phyloP scores from a whole-genome alignment of 2,329 filamentous ascomycete species.

The Fusarium goolgardi region DNA sequence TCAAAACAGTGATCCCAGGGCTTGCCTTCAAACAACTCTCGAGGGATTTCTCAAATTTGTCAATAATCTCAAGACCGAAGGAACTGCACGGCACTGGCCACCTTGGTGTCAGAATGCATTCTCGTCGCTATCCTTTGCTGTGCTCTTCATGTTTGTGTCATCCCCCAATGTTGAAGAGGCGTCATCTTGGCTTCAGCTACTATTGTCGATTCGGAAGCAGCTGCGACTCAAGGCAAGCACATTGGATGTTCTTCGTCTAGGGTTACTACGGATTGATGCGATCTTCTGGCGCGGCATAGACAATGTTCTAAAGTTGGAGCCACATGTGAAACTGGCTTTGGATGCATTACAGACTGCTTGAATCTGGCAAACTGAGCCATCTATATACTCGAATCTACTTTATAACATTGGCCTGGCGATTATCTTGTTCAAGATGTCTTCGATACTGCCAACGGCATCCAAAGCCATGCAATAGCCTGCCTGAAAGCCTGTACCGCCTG shows the following conservation, averaged over 20 bases:
- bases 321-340: slow-evolving; percentile 2
- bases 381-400: background rate
- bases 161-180: background rate
- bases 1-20: too few relatives aligned
- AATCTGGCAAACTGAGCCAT: background rate
- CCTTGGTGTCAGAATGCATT: slow-evolving; percentile 14
- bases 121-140: background rate
- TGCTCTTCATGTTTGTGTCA: slow-evolving; percentile 1
- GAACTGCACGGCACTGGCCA: background rate
- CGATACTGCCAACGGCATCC: slow-evolving; percentile 5
- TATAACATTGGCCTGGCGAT: background rate
- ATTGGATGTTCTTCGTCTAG: rapidly evolving
- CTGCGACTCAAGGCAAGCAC: slow-evolving; percentile 8
- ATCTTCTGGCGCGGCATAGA: slow-evolving; percentile 1
- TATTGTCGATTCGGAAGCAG: background rate
- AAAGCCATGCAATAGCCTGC: slow-evolving; percentile 11
- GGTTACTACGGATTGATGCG: background rate
- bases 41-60: background rate
- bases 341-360: background rate
- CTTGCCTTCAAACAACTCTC: too few relatives aligned
- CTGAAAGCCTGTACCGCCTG: slow-evolving; percentile 12
- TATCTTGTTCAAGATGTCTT: background rate
- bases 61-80: background rate
- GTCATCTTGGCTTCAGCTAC: background rate
- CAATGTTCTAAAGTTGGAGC: background rate